Conservation (phyloP, 495 filamentous ascomycete species). For the Penicillium nucicola region DNA sequence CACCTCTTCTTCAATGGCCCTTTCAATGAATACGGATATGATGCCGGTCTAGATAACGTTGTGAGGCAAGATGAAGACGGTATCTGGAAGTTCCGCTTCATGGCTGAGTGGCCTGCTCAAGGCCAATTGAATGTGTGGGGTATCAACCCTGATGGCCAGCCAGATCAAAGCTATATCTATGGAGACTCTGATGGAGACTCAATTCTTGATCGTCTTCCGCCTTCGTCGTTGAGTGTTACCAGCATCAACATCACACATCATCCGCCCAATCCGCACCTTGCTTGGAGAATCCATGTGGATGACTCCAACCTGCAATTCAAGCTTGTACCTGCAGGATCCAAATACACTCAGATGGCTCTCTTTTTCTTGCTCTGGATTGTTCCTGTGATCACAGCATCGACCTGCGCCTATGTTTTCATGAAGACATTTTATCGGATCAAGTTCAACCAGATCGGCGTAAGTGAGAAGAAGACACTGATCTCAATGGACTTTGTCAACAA, state of each 20-base stretch:
- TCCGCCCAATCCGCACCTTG: slow-evolving; percentile 53
- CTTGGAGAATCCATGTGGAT: slow-evolving; percentile 55
- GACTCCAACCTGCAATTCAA: slow-evolving; percentile 53
- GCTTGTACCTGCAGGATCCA: slow-evolving; percentile 52
- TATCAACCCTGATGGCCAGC: slow-evolving; percentile 61
- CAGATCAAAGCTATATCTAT: slow-evolving; percentile 55
- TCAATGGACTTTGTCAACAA: slow-evolving; percentile 34
- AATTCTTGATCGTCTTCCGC: slow-evolving; percentile 62
- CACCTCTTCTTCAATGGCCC: slow-evolving; percentile 64
- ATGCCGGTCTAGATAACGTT: slow-evolving; percentile 56
- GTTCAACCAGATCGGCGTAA: slow-evolving; percentile 64
- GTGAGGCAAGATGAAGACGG: slow-evolving; percentile 53
- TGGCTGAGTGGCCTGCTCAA: slow-evolving; percentile 62
- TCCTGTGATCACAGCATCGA: slow-evolving; percentile 47
- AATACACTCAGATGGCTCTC: slow-evolving; percentile 55
- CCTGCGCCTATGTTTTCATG: slow-evolving; percentile 58
- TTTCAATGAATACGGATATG: slow-evolving; percentile 68
- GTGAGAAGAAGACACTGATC: slow-evolving; percentile 43
- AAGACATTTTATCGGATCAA: slow-evolving; percentile 69
- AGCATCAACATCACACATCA: slow-evolving; percentile 59
- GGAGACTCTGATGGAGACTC: slow-evolving; percentile 62
- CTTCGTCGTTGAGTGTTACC: slow-evolving; percentile 52
- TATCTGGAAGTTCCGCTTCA: slow-evolving; percentile 58
- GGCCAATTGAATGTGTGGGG: slow-evolving; percentile 70
- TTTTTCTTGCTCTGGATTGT: slow-evolving; percentile 56